Percentiles rank a stretch among this genome's conserved stretches.
These are phyloP conservation scores for Trametes elegans DNA, from an alignment of 768 basidiomycete genomes.

Conservation along the genomic window DNA sequence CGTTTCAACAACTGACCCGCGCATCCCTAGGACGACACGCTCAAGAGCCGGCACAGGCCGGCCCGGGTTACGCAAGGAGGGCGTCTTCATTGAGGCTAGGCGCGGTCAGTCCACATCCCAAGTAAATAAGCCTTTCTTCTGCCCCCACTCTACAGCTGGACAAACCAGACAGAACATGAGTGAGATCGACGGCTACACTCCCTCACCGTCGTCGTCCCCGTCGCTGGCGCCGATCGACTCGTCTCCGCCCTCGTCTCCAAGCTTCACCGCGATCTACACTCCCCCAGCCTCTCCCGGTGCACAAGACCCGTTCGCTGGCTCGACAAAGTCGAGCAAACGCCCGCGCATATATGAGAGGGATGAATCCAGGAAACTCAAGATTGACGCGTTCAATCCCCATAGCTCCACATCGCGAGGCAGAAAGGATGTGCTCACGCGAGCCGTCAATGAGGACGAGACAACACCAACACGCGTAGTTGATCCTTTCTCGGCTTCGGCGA, in stretches of 20 bases:
- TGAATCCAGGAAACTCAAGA: background rate
- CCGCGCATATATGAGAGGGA: conserved; percentile 43
- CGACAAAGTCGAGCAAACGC: conserved; percentile 44
- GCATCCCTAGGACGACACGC: too few species aligned
- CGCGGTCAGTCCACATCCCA: too few species aligned
- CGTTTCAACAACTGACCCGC: too few species aligned
- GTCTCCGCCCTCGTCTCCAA: conserved; percentile 36
- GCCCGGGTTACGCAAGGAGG: too few species aligned
- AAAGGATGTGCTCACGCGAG: conserved; percentile 6
- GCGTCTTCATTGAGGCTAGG: too few species aligned
- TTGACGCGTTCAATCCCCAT: background rate
- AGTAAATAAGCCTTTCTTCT: too few species aligned
- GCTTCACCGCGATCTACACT: conserved; percentile 27
- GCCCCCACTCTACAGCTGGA: background rate
- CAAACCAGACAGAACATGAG: background rate
- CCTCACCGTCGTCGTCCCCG: conserved; percentile 25
- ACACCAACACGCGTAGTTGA: conserved; percentile 19
- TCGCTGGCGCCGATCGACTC: conserved; percentile 40
- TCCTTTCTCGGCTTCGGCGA: conserved; percentile 21
- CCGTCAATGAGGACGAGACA: conserved; percentile 1
- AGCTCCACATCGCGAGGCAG: conserved; percentile 11
- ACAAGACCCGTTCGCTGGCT: conserved; percentile 57
- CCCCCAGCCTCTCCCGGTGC: conserved; percentile 31
- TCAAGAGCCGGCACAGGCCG: too few species aligned
- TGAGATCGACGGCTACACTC: background rate